phyloP scores from a whole-genome alignment of 129 eudicot genomes.

The Escallonia rubra region DNA sequence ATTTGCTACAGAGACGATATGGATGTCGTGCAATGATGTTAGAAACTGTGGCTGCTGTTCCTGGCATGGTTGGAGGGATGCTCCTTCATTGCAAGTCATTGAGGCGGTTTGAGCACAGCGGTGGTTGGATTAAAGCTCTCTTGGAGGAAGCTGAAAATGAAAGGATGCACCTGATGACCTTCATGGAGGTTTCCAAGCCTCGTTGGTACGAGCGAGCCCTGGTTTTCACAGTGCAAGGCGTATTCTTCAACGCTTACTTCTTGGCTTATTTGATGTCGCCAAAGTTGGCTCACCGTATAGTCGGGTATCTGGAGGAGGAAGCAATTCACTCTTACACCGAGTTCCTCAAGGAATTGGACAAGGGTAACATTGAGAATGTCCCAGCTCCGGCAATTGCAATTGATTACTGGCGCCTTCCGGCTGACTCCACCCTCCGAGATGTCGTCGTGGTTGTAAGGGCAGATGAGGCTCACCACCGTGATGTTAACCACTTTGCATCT shows the following conservation, averaged over 20 bases:
- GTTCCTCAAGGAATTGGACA: slow-evolving; percentile 89
- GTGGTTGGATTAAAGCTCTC: slow-evolving; percentile 94
- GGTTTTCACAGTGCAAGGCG: slow-evolving; percentile 81
- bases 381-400: slow-evolving; percentile 98
- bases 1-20: slow-evolving; percentile 55
- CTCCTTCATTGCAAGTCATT: slow-evolving; percentile 88
- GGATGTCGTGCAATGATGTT: slow-evolving; percentile 99
- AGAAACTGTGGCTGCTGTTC: slow-evolving; percentile 96
- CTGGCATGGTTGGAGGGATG: slow-evolving; percentile 99
- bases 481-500: slow-evolving; percentile 98
- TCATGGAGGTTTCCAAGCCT: slow-evolving; percentile 93
- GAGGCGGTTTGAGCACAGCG: slow-evolving; percentile 88
- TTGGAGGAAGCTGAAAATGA: slow-evolving; percentile 96
- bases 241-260: slow-evolving; percentile 91
- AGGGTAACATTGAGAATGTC: slow-evolving; percentile 78
- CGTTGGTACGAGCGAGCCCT: slow-evolving; percentile 90
- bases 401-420: slow-evolving; percentile 89
- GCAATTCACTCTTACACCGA: slow-evolving; percentile 96
- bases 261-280: slow-evolving; percentile 69
- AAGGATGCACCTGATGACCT: slow-evolving; percentile 96
- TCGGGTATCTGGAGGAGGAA: slow-evolving; percentile 94
- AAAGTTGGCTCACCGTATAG: slow-evolving; percentile 77
- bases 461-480: slow-evolving; percentile 99
- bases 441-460: slow-evolving; percentile 91
- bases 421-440: slow-evolving; percentile 74